A percentile compares a stretch with the other conserved stretches of the same genome.
phyloP scores from a whole-genome alignment of 176 grass and related monocot species.

The Eremochloa ophiuroides region DNA sequence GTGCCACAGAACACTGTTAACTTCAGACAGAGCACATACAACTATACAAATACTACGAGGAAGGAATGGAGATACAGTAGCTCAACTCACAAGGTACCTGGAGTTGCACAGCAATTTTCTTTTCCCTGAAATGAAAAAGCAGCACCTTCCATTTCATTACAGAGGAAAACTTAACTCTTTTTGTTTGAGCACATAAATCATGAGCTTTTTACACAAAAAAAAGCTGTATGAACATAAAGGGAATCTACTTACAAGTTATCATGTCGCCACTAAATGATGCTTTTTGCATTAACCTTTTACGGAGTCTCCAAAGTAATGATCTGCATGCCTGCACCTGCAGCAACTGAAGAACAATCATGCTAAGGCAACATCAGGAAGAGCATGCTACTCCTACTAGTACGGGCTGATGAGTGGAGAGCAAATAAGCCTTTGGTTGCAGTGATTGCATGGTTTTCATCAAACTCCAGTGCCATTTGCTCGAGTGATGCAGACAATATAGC shows the following conservation, averaged over 20 bases:
- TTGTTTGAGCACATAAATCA: too few species aligned
- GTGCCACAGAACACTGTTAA: too few species aligned
- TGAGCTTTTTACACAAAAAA: not conserved
- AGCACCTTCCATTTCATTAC: not conserved
- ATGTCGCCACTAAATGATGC: slow-evolving; percentile 50
- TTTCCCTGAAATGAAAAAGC: not conserved
- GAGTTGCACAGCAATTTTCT: not conserved
- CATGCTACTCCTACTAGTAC: not conserved
- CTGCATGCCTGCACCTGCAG: not conserved
- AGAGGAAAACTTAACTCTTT: too few species aligned
- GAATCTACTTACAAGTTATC: not conserved
- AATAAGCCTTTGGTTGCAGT: not conserved
- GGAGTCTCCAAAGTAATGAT: not conserved
- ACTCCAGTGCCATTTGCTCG: not conserved
- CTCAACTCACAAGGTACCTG: not conserved
- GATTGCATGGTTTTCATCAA: not conserved
- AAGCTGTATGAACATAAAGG: slow-evolving; percentile 2
- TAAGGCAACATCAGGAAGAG: not conserved
- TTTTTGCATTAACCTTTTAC: slow-evolving; percentile 7
- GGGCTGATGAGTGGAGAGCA: not conserved
- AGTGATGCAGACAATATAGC: not conserved
- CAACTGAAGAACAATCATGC: not conserved
- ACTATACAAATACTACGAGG: not conserved
- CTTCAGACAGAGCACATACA: not conserved
- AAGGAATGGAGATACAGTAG: too few species aligned